Conservation (phyloP, 169 alveolate species). For the Cardiosporidium cionae region DNA sequence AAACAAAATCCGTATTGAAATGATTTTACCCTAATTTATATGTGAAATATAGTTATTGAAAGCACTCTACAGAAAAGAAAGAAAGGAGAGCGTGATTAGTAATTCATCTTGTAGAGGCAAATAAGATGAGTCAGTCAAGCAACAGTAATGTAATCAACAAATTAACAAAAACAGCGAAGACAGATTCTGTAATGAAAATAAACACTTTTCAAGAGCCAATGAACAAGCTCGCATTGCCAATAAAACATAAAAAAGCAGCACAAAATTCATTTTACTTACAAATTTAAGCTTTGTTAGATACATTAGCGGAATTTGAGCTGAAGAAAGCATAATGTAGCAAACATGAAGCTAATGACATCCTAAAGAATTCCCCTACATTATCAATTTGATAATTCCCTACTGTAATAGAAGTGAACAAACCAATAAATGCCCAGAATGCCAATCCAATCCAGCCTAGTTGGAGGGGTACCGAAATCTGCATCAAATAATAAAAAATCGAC, state of each 20-base stretch:
- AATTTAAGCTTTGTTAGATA: conserved; percentile 38
- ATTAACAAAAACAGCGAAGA: neutral
- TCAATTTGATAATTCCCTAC: neutral
- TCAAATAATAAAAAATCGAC: neutral
- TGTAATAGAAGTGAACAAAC: neutral
- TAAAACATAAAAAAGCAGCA: neutral
- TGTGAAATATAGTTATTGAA: too few species aligned
- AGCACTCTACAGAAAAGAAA: too few species aligned
- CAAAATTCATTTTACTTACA: conserved; percentile 26
- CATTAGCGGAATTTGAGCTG: conserved; percentile 58
- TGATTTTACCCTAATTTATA: too few species aligned
- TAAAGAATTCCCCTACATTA: neutral
- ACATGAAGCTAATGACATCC: conserved; percentile 33
- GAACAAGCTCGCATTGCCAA: neutral
- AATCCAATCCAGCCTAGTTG: conserved; percentile 83
- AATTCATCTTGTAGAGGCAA: too few species aligned
- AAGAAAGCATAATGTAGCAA: conserved; percentile 16
- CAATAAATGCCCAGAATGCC: conserved; percentile 58
- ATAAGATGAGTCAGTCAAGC: neutral
- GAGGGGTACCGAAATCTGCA: conserved; percentile 60
- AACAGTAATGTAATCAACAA: neutral
- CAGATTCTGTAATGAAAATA: neutral
- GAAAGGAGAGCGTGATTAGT: too few species aligned
- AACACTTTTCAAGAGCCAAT: neutral
- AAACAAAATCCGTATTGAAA: too few species aligned